phyloP scores from a whole-genome alignment of 2,329 filamentous ascomycete genomes.

The Penicillium sp. region DNA sequence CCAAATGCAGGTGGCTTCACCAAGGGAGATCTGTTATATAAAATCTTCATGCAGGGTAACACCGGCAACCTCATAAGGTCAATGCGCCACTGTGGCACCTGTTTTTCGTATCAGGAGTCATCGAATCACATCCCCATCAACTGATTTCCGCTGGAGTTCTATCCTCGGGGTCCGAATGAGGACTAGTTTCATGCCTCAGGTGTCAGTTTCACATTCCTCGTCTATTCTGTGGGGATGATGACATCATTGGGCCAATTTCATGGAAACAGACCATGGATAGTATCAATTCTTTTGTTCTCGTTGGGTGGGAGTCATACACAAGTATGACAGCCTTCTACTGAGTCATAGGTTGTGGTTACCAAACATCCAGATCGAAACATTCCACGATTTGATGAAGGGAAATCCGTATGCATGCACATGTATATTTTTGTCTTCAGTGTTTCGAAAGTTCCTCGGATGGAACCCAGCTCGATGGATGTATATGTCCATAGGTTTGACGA shows the following conservation, averaged over 20 bases:
- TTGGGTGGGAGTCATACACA: not conserved
- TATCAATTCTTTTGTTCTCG: not conserved
- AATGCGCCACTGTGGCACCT: not conserved
- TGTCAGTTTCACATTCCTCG: not conserved
- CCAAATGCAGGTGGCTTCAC: not conserved
- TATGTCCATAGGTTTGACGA: too few species aligned
- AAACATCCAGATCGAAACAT: not conserved
- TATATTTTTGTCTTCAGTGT: too few species aligned
- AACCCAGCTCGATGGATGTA: too few species aligned
- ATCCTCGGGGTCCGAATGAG: conserved; percentile 23
- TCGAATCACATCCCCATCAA: not conserved
- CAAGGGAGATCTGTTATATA: not conserved
- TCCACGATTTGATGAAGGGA: not conserved
- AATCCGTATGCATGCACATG: too few species aligned
- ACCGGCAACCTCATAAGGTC: not conserved
- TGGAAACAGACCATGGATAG: not conserved
- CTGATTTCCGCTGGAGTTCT: not conserved
- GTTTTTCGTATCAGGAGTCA: not conserved
- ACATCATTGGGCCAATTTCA: not conserved
- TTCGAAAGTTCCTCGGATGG: too few species aligned
- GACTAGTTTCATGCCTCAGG: conserved; percentile 22
- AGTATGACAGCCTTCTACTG: too few species aligned
- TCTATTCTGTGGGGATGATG: not conserved
- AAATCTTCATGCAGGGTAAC: not conserved
- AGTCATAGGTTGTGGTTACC: too few species aligned